Percentiles rank a stretch among this genome's conserved stretches.
These are phyloP conservation scores for Naganishia kalamii DNA, from an alignment of 768 basidiomycete genomes.

Conservation along the genomic window DNA sequence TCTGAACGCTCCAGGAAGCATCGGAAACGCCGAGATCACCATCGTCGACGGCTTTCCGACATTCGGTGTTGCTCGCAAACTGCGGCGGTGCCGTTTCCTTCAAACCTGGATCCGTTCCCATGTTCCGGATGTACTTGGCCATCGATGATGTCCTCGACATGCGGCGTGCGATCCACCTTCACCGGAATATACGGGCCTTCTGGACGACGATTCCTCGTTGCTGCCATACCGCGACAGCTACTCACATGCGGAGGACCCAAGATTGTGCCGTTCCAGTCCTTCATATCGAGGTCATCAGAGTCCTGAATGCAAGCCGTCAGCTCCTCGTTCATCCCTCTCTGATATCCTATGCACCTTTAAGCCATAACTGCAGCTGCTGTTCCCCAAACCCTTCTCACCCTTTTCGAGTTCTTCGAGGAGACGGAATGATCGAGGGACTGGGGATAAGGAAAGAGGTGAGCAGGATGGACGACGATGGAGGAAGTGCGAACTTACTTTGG, in stretches of 20 bases:
- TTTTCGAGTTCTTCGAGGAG: constrained; percentile 98
- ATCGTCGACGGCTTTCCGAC: no score
- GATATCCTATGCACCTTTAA: constrained; percentile 64
- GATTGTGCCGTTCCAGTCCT: constrained; percentile 97
- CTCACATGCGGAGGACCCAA: constrained; percentile 94
- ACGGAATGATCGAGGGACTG: constrained; percentile 94
- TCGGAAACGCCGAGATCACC: no score
- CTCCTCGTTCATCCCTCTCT: no score
- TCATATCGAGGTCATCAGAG: constrained; percentile 93
- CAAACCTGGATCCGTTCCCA: no score
- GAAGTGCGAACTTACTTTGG: background rate
- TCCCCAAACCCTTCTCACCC: constrained; percentile 98
- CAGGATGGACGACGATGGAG: no score
- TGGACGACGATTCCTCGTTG: background rate
- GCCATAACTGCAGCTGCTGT: constrained; percentile 95
- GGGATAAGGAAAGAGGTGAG: background rate
- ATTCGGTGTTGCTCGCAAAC: no score
- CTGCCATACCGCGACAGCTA: constrained; percentile 22
- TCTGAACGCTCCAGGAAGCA: no score
- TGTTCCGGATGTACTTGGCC: no score
- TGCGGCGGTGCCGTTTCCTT: no score
- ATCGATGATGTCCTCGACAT: no score
- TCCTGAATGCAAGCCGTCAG: no score
- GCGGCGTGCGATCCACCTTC: no score
- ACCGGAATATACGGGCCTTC: background rate